A percentile compares a stretch with the other conserved stretches of the same genome.
Conservation (phyloP, 192 early-diverging fungal species). For the Coemansia sp. region DNA sequence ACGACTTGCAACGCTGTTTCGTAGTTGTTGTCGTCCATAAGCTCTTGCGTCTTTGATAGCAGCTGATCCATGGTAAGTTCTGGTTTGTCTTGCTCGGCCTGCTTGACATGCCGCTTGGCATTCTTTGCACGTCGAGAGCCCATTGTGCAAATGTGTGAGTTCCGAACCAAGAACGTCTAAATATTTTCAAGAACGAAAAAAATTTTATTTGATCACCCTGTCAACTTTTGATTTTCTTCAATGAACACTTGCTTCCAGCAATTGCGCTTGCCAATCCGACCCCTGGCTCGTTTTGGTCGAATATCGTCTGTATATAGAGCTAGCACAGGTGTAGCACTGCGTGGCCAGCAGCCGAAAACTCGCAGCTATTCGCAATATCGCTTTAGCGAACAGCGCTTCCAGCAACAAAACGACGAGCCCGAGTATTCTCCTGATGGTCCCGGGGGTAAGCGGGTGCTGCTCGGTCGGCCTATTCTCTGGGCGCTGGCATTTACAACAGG, state of each 20-base stretch:
- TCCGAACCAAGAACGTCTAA: neutral
- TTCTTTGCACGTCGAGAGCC: neutral
- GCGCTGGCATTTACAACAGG: conserved; percentile 27
- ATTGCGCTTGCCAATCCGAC: neutral
- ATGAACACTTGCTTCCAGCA: neutral
- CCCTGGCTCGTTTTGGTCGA: neutral
- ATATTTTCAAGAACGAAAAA: conserved; percentile 1
- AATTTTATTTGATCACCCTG: neutral
- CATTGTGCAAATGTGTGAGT: neutral
- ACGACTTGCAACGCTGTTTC: conserved; percentile 56
- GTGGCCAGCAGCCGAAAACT: neutral
- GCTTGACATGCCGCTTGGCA: neutral
- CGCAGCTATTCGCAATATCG: conserved; percentile 13
- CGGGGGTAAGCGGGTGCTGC: conserved; percentile 7
- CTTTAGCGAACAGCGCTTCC: conserved; percentile 4
- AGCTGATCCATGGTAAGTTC: conserved; percentile 61
- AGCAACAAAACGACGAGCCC: neutral
- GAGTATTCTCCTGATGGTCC: conserved; percentile 11
- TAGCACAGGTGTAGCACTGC: neutral
- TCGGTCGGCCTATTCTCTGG: conserved; percentile 33
- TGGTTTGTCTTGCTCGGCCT: conserved; percentile 4
- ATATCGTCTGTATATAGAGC: neutral
- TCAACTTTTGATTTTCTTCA: neutral
- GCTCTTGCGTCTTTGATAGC: conserved; percentile 58
- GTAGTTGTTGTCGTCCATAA: conserved; percentile 63